Evolutionary conservation across 1,284 basidiomycete species (phyloP), one percentile per base, ranked within the genome.

Genomic region (Salmacisia buchloeana): DNA sequence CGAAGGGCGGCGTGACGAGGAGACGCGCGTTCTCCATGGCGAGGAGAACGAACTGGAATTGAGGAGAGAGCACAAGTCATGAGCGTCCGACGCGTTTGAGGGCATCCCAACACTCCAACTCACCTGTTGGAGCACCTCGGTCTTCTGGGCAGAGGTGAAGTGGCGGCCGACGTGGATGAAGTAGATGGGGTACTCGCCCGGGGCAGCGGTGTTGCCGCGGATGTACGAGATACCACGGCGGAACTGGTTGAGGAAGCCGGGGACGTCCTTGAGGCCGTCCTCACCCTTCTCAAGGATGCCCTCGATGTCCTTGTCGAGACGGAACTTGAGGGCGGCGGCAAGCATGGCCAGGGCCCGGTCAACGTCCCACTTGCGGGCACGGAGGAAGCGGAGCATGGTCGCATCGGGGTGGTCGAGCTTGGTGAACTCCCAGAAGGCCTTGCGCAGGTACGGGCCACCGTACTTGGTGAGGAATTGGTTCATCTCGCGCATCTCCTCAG

Each of bases 171-270:
- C 76, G 68, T 80, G 77, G 57, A 79, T 77, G 59, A 79, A 79
- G 70, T 78, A 79, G 67, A 79, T 72, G 31, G 76, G 76, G 66
- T 75, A 64, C 65, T 78, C 78, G 41, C 69, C 64, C 60, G 72
- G 72, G 38, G 69, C 67, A 7, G 69, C 58, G 41, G 71, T 73
- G 71, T 68, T 77, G 54, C 79, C 79, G 67, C 72, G 72, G 65
- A 76, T 79, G 70, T 80, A 80, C 18, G 76, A 80, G 63, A 80
- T 80, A 65, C 77, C 77, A 25, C 77, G 66, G 27, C 75, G 70
- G 67, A 77, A 73, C 69, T 80, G 77, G 69, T 80, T 79, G 62
- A 78, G 62, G 63, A 80, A 80, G 41, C 79, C 79, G 23, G 72
- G 71, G 18, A 74, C 76, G 57, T 79, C 76, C 62, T 72, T 70